phyloP scores from a whole-genome alignment of 108 stramenopile species.

The Skeletonema grethae region DNA sequence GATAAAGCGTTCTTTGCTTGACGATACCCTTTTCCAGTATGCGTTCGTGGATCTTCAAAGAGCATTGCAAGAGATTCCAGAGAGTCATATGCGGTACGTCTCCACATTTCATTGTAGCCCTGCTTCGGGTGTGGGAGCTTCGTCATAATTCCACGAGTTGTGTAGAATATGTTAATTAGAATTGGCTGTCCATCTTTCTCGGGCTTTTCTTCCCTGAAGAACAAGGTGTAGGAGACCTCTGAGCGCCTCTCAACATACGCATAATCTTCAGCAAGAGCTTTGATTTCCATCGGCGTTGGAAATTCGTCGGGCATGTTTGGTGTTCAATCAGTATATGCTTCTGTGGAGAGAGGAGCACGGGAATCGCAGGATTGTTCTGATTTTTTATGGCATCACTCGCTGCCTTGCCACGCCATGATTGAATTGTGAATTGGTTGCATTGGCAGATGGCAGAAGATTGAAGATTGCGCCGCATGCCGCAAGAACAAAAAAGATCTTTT shows the following conservation, averaged over 20 bases:
- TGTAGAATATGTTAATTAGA: constrained; percentile 29
- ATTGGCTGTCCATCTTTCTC: neutral
- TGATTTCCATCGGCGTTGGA: neutral
- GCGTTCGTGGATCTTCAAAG: constrained; percentile 23
- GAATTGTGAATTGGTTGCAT: too few relatives aligned
- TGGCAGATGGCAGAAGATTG: too few relatives aligned
- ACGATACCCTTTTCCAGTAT: constrained; percentile 20
- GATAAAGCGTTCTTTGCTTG: constrained; percentile 22
- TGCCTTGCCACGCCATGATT: too few relatives aligned
- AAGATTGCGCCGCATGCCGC: too few relatives aligned
- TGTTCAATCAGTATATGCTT: neutral
- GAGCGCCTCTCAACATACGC: constrained; percentile 10
- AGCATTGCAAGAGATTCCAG: constrained; percentile 14
- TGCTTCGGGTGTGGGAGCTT: constrained; percentile 19
- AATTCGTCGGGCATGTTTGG: neutral
- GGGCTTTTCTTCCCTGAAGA: constrained; percentile 10
- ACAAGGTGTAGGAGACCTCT: constrained; percentile 12
- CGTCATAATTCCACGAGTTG: constrained; percentile 31
- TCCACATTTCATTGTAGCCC: constrained; percentile 28
- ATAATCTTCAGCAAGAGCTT: constrained; percentile 4
- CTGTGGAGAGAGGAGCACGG: too few relatives aligned
- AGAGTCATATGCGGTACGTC: constrained; percentile 17
- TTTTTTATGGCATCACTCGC: too few relatives aligned
- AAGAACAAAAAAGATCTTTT: too few relatives aligned
- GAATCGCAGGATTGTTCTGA: too few relatives aligned